Percentiles rank a stretch among this genome's conserved stretches.
These are phyloP conservation scores for Chaetomium cochliodes DNA, from an alignment of 495 filamentous ascomycete genomes.

Conservation along the genomic window DNA sequence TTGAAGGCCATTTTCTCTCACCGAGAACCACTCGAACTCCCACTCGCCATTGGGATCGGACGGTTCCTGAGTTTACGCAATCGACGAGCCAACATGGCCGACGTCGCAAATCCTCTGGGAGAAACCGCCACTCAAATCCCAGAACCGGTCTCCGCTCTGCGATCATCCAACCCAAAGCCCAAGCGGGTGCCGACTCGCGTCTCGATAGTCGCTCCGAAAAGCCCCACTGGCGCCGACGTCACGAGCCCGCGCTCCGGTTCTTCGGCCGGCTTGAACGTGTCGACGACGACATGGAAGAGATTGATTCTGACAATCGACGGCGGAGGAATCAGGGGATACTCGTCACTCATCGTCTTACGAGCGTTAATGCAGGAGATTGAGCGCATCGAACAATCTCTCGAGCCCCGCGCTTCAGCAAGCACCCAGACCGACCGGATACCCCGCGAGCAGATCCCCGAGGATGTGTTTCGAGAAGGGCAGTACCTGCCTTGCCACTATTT, in stretches of 20 bases:
- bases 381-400: slow-evolving; percentile 26
- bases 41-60: slow-evolving; percentile 17
- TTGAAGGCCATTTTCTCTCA: slow-evolving; percentile 19
- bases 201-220: slow-evolving; percentile 30
- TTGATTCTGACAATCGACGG: slow-evolving; percentile 38
- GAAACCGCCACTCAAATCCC: slow-evolving; percentile 14
- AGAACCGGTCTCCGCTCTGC: slow-evolving; percentile 27
- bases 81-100: slow-evolving; percentile 26
- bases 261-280: slow-evolving; percentile 26
- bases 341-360: slow-evolving; percentile 34
- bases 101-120: slow-evolving; percentile 22
- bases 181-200: slow-evolving; percentile 33
- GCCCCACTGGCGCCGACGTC: slow-evolving; percentile 22
- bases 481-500: slow-evolving; percentile 53
- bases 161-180: slow-evolving; percentile 21
- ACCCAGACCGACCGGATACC: slow-evolving; percentile 32
- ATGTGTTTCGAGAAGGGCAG: slow-evolving; percentile 41
- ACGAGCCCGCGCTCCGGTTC: slow-evolving; percentile 17
- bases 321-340: slow-evolving; percentile 37
- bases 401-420: slow-evolving; percentile 26
- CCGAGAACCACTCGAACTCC: slow-evolving; percentile 13
- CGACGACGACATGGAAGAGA: slow-evolving; percentile 34
- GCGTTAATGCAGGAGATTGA: slow-evolving; percentile 34
- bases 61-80: slow-evolving; percentile 5
- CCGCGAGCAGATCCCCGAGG: slow-evolving; percentile 42